phyloP scores from a whole-genome alignment of 176 grass and related monocot species.

The Oryza officinalis region DNA sequence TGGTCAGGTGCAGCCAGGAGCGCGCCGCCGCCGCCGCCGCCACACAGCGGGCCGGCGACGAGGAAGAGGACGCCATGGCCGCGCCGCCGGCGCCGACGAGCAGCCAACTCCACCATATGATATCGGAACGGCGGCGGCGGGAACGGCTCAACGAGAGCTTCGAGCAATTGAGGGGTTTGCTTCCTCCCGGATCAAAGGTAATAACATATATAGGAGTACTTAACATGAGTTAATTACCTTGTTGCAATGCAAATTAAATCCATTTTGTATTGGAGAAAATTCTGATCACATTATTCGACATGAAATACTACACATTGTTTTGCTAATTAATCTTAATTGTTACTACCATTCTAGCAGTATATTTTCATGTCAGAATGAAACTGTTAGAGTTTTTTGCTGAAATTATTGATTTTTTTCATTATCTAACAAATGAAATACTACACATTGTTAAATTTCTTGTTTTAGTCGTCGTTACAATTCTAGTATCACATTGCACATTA shows the following conservation, averaged over 20 bases:
- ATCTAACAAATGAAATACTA: not conserved
- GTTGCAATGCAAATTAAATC: not conserved
- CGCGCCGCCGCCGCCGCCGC: not conserved
- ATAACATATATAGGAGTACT: not conserved
- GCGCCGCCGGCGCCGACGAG: conserved; percentile 27
- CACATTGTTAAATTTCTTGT: not conserved
- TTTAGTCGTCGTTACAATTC: not conserved
- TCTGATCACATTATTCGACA: not conserved
- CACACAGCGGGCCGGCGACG: not conserved
- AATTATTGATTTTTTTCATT: not conserved
- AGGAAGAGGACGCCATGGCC: not conserved
- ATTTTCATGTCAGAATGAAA: no score
- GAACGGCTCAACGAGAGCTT: conserved; percentile 84
- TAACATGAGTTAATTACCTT: not conserved
- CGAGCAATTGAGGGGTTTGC: conserved; percentile 48
- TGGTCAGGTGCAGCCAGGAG: conserved; percentile 22
- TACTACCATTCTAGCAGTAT: no score
- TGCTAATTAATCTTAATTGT: no score
- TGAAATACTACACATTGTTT: not conserved
- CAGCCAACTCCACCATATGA: conserved; percentile 75
- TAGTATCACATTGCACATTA: not conserved
- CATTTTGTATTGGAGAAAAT: not conserved
- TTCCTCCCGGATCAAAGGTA: conserved; percentile 71
- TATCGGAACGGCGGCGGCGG: conserved; percentile 68
- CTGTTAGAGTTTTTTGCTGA: no score